Conservation (phyloP, 176 grass and related monocot species). For the Triticum timopheevii region DNA sequence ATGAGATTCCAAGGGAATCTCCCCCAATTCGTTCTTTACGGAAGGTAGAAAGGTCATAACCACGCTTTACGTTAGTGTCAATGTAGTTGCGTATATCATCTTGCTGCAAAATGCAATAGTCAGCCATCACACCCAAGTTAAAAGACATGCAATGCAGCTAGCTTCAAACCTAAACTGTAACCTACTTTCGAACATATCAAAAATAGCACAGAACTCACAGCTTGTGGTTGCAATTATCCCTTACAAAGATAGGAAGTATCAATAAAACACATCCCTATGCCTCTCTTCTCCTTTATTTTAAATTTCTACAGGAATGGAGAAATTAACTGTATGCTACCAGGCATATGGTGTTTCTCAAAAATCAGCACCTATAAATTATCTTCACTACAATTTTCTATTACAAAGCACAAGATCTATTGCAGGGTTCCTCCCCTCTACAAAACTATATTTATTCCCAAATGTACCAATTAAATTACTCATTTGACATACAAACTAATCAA, state of each 20-base stretch:
- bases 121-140: conserved; percentile 19
- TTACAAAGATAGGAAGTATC: neutral
- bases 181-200: neutral
- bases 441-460: neutral
- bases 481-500: neutral
- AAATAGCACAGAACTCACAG: neutral
- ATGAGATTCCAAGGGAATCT: conserved; percentile 94
- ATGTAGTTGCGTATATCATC: conserved; percentile 95
- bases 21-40: conserved; percentile 95
- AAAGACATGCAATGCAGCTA: conserved; percentile 13
- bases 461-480: neutral
- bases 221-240: neutral
- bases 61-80: conserved; percentile 82
- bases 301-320: neutral
- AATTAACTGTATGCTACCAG: neutral
- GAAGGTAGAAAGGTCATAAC: conserved; percentile 70
- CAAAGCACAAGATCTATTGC: neutral
- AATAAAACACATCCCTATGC: neutral
- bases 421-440: neutral
- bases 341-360: conserved; percentile 6
- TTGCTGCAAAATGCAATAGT: conserved; percentile 77
- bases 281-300: neutral
- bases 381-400: neutral
- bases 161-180: neutral
- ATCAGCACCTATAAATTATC: neutral